Base-by-base conservation (phyloP, 768 basidiomycete genomes). In the Boletellus emodensis region DNA sequence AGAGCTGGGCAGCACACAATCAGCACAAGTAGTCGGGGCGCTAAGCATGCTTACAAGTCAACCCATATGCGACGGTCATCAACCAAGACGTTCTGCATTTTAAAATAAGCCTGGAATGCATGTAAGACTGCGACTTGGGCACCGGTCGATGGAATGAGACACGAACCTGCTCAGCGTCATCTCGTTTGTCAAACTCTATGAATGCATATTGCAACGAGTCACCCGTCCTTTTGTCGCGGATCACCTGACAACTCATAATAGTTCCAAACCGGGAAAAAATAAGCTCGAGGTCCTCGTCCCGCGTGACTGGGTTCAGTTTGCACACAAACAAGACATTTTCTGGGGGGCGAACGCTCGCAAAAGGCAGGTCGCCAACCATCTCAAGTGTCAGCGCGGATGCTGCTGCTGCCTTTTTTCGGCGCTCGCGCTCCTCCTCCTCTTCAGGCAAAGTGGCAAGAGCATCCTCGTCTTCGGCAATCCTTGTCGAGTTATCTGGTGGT, bases 51-150 rank as follows among this genome's bases (percentile, higher is more conserved):
- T 53, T 60, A 94, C 87, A 99, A 98, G 71, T 98, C 96, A 55
- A 99, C 95, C 92, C 95, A 98, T 61, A 99, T 98, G 12, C 96
- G 83, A 13, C 94, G 81, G 69, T 99, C 96, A 64, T 99, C 96
- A 12, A 99, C 89, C 11, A 99, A 74, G 0, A 98, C 96, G 61
- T 98, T 98, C 66, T 98, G 96, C 96, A 99, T 99, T 69, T 98
- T 99, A 74, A 98, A 94, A 69, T 98, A 99, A 9, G 92, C 96
- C 88, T 94, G 56, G 3, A 44, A 34, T 32, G 20, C 40, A 38
- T 35, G 49, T 60, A 28, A 60, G 48, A 13, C 28, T 48, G 46
- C 30, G 13, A 38, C 30, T 3, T 38, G 12, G 13, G 43, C 2
- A 28, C 20, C 7, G 36, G n/a, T n/a, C 15, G 13, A 33, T 3